Evolutionary conservation across 2,329 filamentous ascomycete species (phyloP).

Genomic region (Sphaerulina musiva): DNA sequence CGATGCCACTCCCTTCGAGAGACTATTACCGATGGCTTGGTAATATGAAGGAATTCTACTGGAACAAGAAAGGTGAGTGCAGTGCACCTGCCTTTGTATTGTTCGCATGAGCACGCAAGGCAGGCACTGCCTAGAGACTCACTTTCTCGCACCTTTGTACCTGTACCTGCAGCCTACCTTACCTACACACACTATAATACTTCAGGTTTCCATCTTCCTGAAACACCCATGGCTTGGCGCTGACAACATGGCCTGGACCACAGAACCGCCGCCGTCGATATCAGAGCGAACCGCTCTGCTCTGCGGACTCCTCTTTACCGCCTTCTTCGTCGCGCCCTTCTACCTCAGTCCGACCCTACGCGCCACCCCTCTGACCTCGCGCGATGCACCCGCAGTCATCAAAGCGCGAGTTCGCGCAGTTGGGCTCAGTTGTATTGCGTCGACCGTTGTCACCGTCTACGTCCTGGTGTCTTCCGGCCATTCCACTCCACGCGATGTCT

Average conservation of each 20-base stretch:
- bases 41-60: no score
- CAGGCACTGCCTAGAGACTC: no score
- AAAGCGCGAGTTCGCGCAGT: slow-evolving; percentile 77
- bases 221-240: background rate
- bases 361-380: slow-evolving; percentile 68
- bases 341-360: slow-evolving; percentile 76
- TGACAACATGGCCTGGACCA: slow-evolving; percentile 6
- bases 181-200: no score
- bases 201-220: no score
- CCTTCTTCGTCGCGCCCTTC: slow-evolving; percentile 84
- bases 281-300: slow-evolving; percentile 28
- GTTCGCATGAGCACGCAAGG: no score
- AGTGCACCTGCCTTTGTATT: no score
- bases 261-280: slow-evolving; percentile 20
- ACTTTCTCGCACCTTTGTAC: no score
- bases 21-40: no score
- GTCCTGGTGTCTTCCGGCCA: slow-evolving; percentile 54
- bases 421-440: slow-evolving; percentile 63
- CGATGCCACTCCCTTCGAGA: no score
- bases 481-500: slow-evolving; percentile 47
- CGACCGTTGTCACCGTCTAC: slow-evolving; percentile 59
- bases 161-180: no score
- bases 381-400: slow-evolving; percentile 86
- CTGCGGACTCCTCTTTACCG: slow-evolving; percentile 61
- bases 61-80: no score